phyloP scores from a whole-genome alignment of 2,329 filamentous ascomycete species.

The Botrytis galanthina region DNA sequence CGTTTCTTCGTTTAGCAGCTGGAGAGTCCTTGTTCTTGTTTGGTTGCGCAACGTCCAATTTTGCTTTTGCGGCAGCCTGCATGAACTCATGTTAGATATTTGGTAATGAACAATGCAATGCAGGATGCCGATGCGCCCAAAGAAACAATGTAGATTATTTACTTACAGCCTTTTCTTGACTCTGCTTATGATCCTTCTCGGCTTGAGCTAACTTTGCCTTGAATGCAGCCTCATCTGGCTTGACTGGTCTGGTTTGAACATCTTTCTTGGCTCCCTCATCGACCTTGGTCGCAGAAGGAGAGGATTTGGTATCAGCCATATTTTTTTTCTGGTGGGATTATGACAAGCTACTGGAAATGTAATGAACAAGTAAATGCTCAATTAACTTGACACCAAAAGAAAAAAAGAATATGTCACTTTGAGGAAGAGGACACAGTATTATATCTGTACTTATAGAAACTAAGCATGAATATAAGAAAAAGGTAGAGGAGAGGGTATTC shows the following conservation, averaged over 20 bases:
- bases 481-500: conserved; percentile 7
- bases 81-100: conserved; percentile 26
- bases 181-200: conserved; percentile 80
- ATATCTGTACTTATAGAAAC: not conserved
- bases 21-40: conserved; percentile 78
- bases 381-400: conserved; percentile 8
- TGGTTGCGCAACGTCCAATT: conserved; percentile 79
- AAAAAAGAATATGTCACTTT: not conserved
- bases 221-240: conserved; percentile 83
- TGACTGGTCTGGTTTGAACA: conserved; percentile 57
- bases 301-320: conserved; percentile 47
- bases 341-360: not conserved
- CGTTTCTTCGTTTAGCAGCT: conserved; percentile 76
- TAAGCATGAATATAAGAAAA: conserved; percentile 1
- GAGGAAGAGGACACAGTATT: conserved; percentile 2
- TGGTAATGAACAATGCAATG: conserved; percentile 10
- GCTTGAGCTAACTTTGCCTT: conserved; percentile 75
- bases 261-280: conserved; percentile 39
- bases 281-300: conserved; percentile 45
- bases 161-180: conserved; percentile 68
- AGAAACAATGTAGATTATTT: not conserved
- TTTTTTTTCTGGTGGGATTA: conserved; percentile 32
- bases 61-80: conserved; percentile 84
- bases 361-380: conserved; percentile 11
- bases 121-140: conserved; percentile 17